phyloP scores from a whole-genome alignment of 768 basidiomycete genomes.

The Lyophyllum semitale region DNA sequence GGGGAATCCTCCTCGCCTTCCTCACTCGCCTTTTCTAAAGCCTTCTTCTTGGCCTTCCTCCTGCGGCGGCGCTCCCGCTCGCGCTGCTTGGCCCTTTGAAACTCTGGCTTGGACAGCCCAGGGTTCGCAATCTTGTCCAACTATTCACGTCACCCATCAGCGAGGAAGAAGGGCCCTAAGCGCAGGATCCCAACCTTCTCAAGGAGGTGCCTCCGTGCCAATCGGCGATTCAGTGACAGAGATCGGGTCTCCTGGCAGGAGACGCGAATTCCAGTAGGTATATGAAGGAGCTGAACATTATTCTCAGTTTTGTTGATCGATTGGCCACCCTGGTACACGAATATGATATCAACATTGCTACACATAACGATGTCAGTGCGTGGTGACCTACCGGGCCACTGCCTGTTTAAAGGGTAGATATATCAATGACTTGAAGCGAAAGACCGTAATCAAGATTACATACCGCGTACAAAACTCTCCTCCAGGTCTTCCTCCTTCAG shows the following conservation, averaged over 20 bases:
- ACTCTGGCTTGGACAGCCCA: conserved; percentile 70
- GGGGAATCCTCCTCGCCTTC: conserved; percentile 14
- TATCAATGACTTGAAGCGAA: background rate
- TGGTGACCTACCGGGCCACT: conserved; percentile 68
- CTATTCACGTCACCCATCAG: conserved; percentile 39
- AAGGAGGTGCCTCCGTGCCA: conserved; percentile 71
- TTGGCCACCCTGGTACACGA: conserved; percentile 73
- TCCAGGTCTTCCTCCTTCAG: conserved; percentile 81
- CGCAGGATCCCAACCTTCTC: conserved; percentile 59
- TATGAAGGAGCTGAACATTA: conserved; percentile 88
- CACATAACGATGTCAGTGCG: conserved; percentile 11
- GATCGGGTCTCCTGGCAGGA: conserved; percentile 90
- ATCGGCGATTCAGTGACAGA: conserved; percentile 71
- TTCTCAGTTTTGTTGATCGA: conserved; percentile 95
- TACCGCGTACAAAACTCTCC: conserved; percentile 86
- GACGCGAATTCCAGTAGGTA: conserved; percentile 85
- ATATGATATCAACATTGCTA: conserved; percentile 25
- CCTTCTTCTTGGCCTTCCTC: conserved; percentile 81
- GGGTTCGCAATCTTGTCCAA: conserved; percentile 74
- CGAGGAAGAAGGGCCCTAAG: conserved; percentile 10
- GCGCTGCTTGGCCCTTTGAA: conserved; percentile 70
- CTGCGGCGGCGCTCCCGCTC: conserved; percentile 74
- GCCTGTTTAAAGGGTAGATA: conserved; percentile 42
- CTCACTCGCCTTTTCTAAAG: conserved; percentile 27
- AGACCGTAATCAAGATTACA: conserved; percentile 11